Base-by-base conservation (phyloP, 1,139 yeast genomes). In the Lodderomyces parapsilosis region DNA sequence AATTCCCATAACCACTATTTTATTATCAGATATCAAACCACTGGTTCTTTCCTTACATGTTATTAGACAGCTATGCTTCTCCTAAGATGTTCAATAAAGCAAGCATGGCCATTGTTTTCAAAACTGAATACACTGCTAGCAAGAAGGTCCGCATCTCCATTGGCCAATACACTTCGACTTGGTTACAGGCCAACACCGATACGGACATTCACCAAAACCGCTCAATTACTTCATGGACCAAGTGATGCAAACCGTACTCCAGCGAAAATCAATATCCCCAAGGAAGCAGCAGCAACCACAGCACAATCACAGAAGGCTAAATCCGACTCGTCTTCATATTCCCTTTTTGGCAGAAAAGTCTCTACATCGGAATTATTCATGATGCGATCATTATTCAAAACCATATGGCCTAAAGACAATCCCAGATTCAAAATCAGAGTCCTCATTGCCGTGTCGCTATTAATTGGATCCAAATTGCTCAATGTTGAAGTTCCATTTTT, bases 401-500 rank as follows among this genome's bases (percentile, higher is more conserved):
- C 95, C 47, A 77, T 93, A 20, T 93, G 99, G 99, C 99, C 99
- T 20, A 79, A 80, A 53, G 74, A 82, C 52, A 84, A 87, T 50
- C 68, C 78, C 4, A 75, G 83, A 41, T 89, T 88, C 49, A 86
- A 82, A 58, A 57, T 79, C 31, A 70, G 99, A 39, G 99, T 93
- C 0, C 65, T 86, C 0, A 53, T 86, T 7, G 97, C 99, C 0
- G 60, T 93, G 22, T 57, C 82, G 0, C 65, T 93, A 43, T 74
- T 93, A 49, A 77, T 94, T 6, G 82, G 82, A 0, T 86, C 97
- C 23, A 93, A 93, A 60, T 58, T 93, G 6, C 70, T 93, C 38
- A 94, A 91, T 60, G 96, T 93, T 5, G 96, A 93, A 60, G 99
- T 93, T 3, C 99, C 99, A 0, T 91, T 93, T 57, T 89, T 80